Base-by-base conservation (phyloP, 179 eudicot genomes). In the Beta corolliflora region DNA sequence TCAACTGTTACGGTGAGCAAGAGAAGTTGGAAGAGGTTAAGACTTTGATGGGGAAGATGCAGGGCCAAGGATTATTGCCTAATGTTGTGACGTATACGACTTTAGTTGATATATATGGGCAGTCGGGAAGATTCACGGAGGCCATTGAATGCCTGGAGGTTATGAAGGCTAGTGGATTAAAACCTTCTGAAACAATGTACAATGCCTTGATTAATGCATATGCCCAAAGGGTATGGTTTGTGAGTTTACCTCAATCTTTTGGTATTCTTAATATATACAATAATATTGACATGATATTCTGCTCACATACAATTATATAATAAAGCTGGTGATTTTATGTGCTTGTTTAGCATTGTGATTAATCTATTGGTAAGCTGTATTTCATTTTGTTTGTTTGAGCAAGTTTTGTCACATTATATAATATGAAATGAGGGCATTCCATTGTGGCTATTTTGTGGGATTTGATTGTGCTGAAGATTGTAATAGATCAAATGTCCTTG, bases 161-260 rank as follows among this genome's bases (percentile, higher is more conserved):
- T 58, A 94, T 95, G 99, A 95, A 92, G 81, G 93, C 98, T 10
- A 82, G 83, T 23, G 99, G 99, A 11, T 77, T 95, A 86, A 95
- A 91, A 82, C 97, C 99, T 66, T 89, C 99, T 0, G 81, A 92
- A 25, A 89, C 98, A 46, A 95, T 95, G 99, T 95, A 94, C 79
- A 93, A 94, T 87, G 99, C 99, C 14, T 88, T 95, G 84, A 92
- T 95, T 81, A 95, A 95, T 88, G 98, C 99, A 76, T 95, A 94
- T 88, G 99, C 99, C 50, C 99, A 95, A 83, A 90, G 91, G 94
- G 99, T 95, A 89, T 67, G 82, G 71, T 70, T 25, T 76, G 29
- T n/a, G 25, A 36, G 48, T 31, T 81, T 36, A 74, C 52, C 19
- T 56, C 80, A 36, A 54, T 23, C 44, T 67, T 56, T 76, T 23